phyloP scores from a whole-genome alignment of 2,329 filamentous ascomycete species.

The Aspergillus sojae region DNA sequence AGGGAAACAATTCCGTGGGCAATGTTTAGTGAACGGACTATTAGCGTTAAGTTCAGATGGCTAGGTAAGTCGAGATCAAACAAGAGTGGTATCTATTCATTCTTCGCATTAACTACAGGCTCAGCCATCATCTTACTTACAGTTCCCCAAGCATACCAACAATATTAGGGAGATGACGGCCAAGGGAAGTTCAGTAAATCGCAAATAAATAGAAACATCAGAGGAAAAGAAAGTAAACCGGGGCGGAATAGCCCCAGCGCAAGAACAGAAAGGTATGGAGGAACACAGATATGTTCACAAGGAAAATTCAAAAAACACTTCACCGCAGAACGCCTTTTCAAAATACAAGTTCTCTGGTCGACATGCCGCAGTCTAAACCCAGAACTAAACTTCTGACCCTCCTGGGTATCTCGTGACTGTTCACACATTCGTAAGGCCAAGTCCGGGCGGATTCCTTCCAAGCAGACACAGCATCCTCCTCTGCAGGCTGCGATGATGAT shows the following conservation, averaged over 20 bases:
- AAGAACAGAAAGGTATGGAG: constrained; percentile 15
- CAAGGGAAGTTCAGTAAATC: constrained; percentile 12
- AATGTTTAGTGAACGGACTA: too few relatives aligned
- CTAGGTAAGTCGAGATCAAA: background rate
- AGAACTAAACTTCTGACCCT: constrained; percentile 6
- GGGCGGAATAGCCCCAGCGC: constrained; percentile 2
- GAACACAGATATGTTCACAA: constrained; percentile 13
- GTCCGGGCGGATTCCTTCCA: background rate
- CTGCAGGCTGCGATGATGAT: background rate
- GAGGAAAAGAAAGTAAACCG: constrained; percentile 14
- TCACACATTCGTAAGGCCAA: constrained; percentile 2
- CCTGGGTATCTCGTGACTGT: background rate
- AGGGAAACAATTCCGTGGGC: background rate
- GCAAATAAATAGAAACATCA: constrained; percentile 14
- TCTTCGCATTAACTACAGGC: constrained; percentile 33
- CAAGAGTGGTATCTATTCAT: constrained; percentile 27
- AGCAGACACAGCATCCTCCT: background rate
- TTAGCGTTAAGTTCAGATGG: too few relatives aligned
- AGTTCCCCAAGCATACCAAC: constrained; percentile 15
- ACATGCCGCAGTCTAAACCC: constrained; percentile 12
- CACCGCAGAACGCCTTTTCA: constrained; percentile 26
- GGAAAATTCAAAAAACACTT: constrained; percentile 16
- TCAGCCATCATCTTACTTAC: constrained; percentile 25
- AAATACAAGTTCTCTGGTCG: constrained; percentile 17
- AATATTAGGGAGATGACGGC: constrained; percentile 12